These are phyloP conservation scores for Melastoma candidum DNA, from an alignment of 441 rosid species.

Conservation along the genomic window DNA sequence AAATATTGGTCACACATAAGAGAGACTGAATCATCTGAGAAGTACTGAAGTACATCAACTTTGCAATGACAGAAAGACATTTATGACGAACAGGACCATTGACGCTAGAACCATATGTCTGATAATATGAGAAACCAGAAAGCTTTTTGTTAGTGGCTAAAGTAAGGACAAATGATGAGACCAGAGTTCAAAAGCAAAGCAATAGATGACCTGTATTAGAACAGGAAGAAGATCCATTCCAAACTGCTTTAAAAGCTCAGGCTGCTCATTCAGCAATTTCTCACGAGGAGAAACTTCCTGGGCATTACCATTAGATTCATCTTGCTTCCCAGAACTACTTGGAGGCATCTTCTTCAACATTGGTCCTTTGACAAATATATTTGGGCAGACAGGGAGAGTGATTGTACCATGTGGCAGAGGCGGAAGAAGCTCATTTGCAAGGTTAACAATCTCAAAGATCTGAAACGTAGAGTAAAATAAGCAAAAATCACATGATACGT, in stretches of 20 bases:
- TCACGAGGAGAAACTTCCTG: slow-evolving; percentile 70
- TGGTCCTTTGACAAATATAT: slow-evolving; percentile 67
- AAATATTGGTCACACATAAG: slow-evolving; percentile 74
- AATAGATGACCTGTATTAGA: slow-evolving; percentile 65
- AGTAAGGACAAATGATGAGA: slow-evolving; percentile 3
- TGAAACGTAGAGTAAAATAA: slow-evolving; percentile 14
- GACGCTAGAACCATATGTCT: slow-evolving; percentile 99
- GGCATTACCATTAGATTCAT: slow-evolving; percentile 43
- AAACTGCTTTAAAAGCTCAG: slow-evolving; percentile 92
- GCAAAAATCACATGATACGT: slow-evolving; percentile 1
- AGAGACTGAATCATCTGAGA: slow-evolving; percentile 91
- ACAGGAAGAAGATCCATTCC: slow-evolving; percentile 98
- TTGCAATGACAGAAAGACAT: slow-evolving; percentile 94
- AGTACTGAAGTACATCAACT: slow-evolving; percentile 89
- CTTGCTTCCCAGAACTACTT: slow-evolving; percentile 61
- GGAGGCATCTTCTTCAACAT: slow-evolving; percentile 54
- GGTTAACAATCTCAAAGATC: slow-evolving; percentile 99
- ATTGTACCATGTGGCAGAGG: slow-evolving; percentile 91
- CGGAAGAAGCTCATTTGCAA: slow-evolving; percentile 99
- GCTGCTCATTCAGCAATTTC: slow-evolving; percentile 80
- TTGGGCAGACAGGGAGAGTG: slow-evolving; percentile 73
- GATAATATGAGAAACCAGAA: slow-evolving; percentile 23
- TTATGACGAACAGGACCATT: slow-evolving; percentile 93
- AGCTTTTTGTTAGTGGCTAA: slow-evolving; percentile 9
- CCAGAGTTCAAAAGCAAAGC: not conserved